Conservation (phyloP, 352 stramenopile genomes). For the Peronosclerospora sorghi region DNA sequence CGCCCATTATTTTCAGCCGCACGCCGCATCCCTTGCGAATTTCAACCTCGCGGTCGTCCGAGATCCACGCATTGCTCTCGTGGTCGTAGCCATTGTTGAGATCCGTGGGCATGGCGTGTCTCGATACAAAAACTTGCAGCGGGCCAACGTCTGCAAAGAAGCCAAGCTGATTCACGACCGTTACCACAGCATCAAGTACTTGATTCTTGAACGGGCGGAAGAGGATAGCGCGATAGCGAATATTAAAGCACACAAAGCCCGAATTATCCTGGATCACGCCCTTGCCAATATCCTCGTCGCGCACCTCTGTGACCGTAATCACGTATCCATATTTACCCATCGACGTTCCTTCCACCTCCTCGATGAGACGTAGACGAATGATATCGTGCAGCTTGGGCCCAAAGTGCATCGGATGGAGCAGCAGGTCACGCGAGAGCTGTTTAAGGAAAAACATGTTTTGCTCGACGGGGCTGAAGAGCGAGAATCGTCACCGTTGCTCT, state of each 20-base stretch:
- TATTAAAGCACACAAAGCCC: conserved; percentile 93
- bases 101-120: conserved; percentile 91
- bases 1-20: conserved; percentile 93
- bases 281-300: conserved; percentile 93
- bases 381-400: conserved; percentile 92
- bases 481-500: too few species aligned
- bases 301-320: conserved; percentile 94
- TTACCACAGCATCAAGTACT: conserved; percentile 95
- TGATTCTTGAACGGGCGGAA: conserved; percentile 97
- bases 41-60: conserved; percentile 93
- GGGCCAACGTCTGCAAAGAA: conserved; percentile 96
- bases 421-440: conserved; percentile 86
- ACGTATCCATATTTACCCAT: conserved; percentile 95
- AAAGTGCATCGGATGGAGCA: conserved; percentile 93
- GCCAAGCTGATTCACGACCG: conserved; percentile 91
- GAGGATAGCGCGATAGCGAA: conserved; percentile 93
- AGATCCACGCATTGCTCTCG: conserved; percentile 95
- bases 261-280: conserved; percentile 97
- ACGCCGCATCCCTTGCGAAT: conserved; percentile 94
- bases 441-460: conserved; percentile 79
- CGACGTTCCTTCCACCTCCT: conserved; percentile 93
- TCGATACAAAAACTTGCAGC: conserved; percentile 95
- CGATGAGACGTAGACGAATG: conserved; percentile 91
- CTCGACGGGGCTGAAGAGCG: too few species aligned
- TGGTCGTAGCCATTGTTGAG: conserved; percentile 93